These are phyloP conservation scores for Porogramme epimiltina DNA, from an alignment of 1,284 basidiomycete species.

Conservation along the genomic window DNA sequence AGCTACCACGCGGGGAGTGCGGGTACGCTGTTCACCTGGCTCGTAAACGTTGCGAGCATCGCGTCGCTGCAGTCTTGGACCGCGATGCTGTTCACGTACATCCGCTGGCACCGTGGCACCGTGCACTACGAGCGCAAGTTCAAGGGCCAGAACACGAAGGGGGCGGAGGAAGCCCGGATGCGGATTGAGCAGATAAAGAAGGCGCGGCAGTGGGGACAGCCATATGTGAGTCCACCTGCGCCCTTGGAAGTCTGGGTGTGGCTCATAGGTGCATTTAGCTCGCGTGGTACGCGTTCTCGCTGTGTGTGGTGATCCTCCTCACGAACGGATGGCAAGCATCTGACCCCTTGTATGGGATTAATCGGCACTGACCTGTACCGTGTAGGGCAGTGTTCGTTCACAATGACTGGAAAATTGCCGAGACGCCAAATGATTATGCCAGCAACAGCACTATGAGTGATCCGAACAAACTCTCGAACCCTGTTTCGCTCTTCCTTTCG, in stretches of 20 bases:
- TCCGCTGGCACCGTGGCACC: conserved; percentile 33
- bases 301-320: conserved; percentile 30
- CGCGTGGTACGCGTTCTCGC: conserved; percentile 29
- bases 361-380: neutral
- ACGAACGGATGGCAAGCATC: conserved; percentile 29
- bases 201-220: conserved; percentile 29
- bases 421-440: neutral
- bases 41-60: conserved; percentile 29
- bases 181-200: conserved; percentile 28
- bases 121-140: conserved; percentile 26
- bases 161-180: conserved; percentile 9
- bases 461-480: conserved; percentile 8
- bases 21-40: conserved; percentile 27
- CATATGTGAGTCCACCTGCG: conserved; percentile 21
- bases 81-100: conserved; percentile 33
- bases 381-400: conserved; percentile 31
- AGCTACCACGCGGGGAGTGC: conserved; percentile 17
- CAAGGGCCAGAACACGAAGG: neutral
- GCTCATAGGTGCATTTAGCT: conserved; percentile 11
- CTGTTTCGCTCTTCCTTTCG: conserved; percentile 29
- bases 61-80: conserved; percentile 33
- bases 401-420: conserved; percentile 27
- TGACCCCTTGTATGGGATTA: neutral
- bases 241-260: neutral
- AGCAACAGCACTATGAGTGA: too few species aligned